phyloP scores from a whole-genome alignment of 2,329 filamentous ascomycete species.

The Diaporthe sp. region DNA sequence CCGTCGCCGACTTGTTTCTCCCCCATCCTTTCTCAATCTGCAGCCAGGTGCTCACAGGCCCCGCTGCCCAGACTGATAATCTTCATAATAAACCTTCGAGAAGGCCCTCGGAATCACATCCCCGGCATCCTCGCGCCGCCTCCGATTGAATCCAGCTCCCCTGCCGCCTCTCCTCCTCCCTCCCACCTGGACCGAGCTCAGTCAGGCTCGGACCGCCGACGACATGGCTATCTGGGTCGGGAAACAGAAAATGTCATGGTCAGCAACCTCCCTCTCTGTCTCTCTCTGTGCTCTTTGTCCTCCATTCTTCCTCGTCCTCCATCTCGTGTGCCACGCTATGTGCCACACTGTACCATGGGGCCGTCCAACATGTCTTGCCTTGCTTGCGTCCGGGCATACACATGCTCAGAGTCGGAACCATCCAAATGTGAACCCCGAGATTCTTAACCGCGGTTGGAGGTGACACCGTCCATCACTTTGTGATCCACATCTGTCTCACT shows the following conservation, averaged over 20 bases:
- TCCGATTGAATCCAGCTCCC: not conserved
- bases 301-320: not conserved
- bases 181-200: conserved; percentile 32
- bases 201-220: conserved; percentile 26
- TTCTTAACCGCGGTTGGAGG: not conserved
- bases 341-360: not conserved
- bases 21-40: conserved; percentile 14
- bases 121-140: not conserved
- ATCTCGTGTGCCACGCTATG: not conserved
- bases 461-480: conserved; percentile 1
- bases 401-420: not conserved
- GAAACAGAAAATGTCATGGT: conserved; percentile 41
- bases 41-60: conserved; percentile 10
- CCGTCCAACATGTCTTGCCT: not conserved
- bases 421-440: not conserved
- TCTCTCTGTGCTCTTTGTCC: not conserved
- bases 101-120: not conserved
- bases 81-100: conserved; percentile 19
- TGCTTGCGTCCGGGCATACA: not conserved
- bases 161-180: not conserved
- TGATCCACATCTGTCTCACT: conserved; percentile 10
- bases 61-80: conserved; percentile 19
- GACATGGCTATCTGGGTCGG: conserved; percentile 40
- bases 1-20: conserved; percentile 11
- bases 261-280: no score